Base-by-base conservation (phyloP, 1,284 basidiomycete species). In the Neonothopanus nambi region DNA sequence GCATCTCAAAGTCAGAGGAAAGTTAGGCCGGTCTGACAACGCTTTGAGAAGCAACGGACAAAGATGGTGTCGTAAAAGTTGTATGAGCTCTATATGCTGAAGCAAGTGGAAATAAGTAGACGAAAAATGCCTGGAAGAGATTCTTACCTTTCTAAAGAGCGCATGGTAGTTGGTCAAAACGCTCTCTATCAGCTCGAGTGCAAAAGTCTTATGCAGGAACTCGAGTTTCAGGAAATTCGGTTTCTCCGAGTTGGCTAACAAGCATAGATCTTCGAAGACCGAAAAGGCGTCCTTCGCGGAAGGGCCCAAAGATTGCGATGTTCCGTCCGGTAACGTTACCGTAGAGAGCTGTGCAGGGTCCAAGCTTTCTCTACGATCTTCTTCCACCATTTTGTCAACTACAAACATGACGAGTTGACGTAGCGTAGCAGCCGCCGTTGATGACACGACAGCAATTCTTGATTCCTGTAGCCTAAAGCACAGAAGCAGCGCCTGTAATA, bases 351-450 rank as follows among this genome's bases (percentile, higher is more conserved):
- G 26, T 28, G 11, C 26, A 11, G 26, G 26, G 11, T 28, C 26
- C 26, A 48, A 37, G 21, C 13, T 28, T 28, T 28, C 26, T 17
- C 70, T 66, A n/a, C 74, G 70, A 59, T 94, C 91, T 66, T 95
- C 92, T 17, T 85, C 81, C 1, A 87, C 84, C 65, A 98, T 90
- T 65, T 97, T 95, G 73, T 99, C 96, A 46, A 98, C 93, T 12
- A 98, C 88, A 60, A 97, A 92, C 95, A 99, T 98, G 52, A 99
- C 93, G 1, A 97, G 81, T 68, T 98, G 96, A 1, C 96, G 88
- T 6, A 99, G 80, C 0, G 95, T 98, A 0, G 96, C 96, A 0
- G 95, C 95, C 0, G 96, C 97, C 1, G 96, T 98, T 90, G 21
- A 97, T 97, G 56, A 96, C 5, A 99, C 96, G 26, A 98, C 96